Conservation (phyloP, 768 basidiomycete genomes). For the Pleurotus cornucopiae region DNA sequence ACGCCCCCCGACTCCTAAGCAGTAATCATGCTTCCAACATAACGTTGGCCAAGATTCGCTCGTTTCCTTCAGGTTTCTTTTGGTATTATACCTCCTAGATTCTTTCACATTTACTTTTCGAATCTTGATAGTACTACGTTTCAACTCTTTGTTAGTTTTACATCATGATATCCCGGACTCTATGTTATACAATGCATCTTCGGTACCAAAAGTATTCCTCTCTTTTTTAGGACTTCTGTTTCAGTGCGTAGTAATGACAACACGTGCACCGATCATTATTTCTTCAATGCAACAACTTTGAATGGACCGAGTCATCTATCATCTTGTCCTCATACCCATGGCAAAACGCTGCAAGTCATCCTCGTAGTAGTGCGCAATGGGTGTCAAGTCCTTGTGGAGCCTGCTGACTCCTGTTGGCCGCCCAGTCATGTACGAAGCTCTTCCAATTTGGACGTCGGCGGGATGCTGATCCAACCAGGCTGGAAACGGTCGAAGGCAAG, state of each 20-base stretch:
- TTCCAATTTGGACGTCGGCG: not conserved
- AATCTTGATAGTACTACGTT: constrained; percentile 4
- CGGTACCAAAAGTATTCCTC: too few relatives aligned
- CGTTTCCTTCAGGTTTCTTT: constrained; percentile 11
- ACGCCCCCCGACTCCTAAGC: constrained; percentile 34
- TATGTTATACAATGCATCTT: not conserved
- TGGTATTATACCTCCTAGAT: not conserved
- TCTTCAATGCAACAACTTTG: constrained; percentile 12
- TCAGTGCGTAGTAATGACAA: not conserved
- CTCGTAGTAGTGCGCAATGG: constrained; percentile 49
- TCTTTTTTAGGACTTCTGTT: constrained; percentile 5
- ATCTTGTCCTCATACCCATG: not conserved
- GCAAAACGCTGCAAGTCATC: not conserved
- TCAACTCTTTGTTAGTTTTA: constrained; percentile 9
- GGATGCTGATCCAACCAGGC: constrained; percentile 36
- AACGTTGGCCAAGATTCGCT: constrained; percentile 1
- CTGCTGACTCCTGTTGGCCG: constrained; percentile 90
- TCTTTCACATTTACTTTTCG: not conserved
- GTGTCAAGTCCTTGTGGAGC: constrained; percentile 96
- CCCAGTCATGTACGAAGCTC: constrained; percentile 73
- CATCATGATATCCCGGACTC: not conserved
- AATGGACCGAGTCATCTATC: not conserved
- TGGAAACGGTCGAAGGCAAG: constrained; percentile 95
- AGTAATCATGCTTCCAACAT: constrained; percentile 13
- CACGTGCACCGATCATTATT: not conserved